Evolutionary conservation across 768 basidiomycete genomes (phyloP).

Genomic region (Trametes maxima): DNA sequence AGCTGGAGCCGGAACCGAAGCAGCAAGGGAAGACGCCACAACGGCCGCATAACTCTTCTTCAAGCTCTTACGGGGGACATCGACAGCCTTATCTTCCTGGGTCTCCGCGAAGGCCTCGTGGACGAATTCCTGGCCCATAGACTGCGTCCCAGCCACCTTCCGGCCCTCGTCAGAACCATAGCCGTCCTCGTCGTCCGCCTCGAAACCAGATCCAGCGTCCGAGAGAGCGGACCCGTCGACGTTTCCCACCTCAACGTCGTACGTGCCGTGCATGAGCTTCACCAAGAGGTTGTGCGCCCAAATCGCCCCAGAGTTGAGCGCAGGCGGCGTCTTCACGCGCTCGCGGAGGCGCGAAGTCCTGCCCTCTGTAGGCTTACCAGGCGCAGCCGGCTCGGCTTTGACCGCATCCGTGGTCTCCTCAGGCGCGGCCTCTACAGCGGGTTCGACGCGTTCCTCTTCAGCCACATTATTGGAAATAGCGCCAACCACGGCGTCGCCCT

Average conservation of each 20-base stretch:
- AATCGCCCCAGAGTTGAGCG: slow-evolving; percentile 10
- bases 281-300: neutral
- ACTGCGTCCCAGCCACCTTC: neutral
- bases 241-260: slow-evolving; percentile 9
- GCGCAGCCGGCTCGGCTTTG: too few relatives aligned
- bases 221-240: neutral
- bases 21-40: neutral
- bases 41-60: neutral
- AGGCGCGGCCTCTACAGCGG: neutral
- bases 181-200: slow-evolving; percentile 6
- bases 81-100: neutral
- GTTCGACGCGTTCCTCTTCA: neutral
- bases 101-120: neutral
- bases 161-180: neutral
- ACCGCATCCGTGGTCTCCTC: neutral
- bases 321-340: slow-evolving; percentile 12
- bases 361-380: neutral
- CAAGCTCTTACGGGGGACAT: neutral
- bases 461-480: neutral
- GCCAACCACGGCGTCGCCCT: slow-evolving; percentile 5
- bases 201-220: slow-evolving; percentile 8
- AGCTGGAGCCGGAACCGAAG: neutral
- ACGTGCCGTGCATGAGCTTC: neutral
- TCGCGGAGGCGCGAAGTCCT: slow-evolving; percentile 11
- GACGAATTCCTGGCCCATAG: neutral